Conservation (phyloP, 106 monocot species). For the Allium fistulosum region DNA sequence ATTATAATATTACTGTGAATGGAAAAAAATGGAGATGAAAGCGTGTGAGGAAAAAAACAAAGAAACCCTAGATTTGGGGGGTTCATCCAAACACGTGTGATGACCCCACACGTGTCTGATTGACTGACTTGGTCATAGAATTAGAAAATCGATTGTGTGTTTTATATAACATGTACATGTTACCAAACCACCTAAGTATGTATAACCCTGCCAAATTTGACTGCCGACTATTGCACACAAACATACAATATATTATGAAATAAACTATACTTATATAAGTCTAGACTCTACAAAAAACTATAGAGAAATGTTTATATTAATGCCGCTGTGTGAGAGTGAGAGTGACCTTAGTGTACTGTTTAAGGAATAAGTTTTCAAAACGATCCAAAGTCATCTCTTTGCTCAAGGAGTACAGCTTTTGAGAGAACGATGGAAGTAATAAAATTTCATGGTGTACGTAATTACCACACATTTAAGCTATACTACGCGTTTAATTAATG, state of each 20-base stretch:
- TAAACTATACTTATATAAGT: background rate
- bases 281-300: background rate
- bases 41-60: background rate
- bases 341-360: too few species aligned
- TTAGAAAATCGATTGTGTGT: background rate
- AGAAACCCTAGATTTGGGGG: conserved; percentile 2
- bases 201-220: conserved; percentile 13
- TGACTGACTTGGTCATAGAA: conserved; percentile 6
- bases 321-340: too few species aligned
- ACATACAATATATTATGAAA: background rate
- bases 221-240: background rate
- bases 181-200: background rate
- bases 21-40: too few species aligned
- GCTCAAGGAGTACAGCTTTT: background rate
- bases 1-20: too few species aligned
- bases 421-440: background rate
- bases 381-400: background rate
- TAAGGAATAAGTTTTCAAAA: background rate
- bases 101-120: conserved; percentile 12
- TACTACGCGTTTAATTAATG: background rate
- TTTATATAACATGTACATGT: background rate
- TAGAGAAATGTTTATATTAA: background rate
- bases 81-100: conserved; percentile 11
- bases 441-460: background rate
- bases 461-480: background rate